Conservation (phyloP, 78 protist genomes). For the Pigoraptor vietnamica region DNA sequence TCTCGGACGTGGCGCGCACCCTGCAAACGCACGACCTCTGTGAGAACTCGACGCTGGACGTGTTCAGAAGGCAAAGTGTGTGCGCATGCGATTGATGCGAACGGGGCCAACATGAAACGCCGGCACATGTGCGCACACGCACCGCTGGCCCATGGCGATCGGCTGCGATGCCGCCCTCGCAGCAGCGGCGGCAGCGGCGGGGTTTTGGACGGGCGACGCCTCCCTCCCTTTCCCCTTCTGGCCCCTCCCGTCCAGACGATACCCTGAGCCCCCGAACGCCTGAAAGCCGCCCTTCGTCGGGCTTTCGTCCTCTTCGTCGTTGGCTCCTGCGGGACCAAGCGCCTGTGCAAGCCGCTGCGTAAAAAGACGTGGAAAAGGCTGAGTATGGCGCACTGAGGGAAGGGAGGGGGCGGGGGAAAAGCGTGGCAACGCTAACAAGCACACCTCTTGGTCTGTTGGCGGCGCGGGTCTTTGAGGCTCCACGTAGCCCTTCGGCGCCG, state of each 20-base stretch:
- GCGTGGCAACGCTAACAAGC: background rate
- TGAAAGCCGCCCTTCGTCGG: background rate
- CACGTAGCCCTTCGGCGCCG: conserved; percentile 63
- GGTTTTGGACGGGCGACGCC: background rate
- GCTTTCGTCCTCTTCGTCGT: background rate
- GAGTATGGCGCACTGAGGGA: too few relatives aligned
- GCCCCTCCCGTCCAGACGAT: background rate
- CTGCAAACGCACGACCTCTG: too few relatives aligned
- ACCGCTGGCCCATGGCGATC: background rate
- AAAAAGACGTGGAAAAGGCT: too few relatives aligned
- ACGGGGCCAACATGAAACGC: too few relatives aligned
- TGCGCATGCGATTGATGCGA: background rate
- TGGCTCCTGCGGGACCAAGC: background rate
- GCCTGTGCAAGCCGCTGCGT: background rate
- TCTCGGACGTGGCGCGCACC: background rate
- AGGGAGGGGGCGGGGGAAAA: too few relatives aligned
- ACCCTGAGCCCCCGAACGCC: background rate
- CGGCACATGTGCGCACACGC: background rate
- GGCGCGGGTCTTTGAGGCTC: conserved; percentile 8
- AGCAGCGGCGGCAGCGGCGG: background rate
- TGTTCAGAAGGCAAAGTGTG: too few relatives aligned
- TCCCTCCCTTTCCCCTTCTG: background rate
- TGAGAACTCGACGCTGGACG: too few relatives aligned
- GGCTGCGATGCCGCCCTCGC: background rate
- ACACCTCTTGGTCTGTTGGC: background rate